phyloP scores from a whole-genome alignment of 495 filamentous ascomycete species.

The Penicillium paxilli region DNA sequence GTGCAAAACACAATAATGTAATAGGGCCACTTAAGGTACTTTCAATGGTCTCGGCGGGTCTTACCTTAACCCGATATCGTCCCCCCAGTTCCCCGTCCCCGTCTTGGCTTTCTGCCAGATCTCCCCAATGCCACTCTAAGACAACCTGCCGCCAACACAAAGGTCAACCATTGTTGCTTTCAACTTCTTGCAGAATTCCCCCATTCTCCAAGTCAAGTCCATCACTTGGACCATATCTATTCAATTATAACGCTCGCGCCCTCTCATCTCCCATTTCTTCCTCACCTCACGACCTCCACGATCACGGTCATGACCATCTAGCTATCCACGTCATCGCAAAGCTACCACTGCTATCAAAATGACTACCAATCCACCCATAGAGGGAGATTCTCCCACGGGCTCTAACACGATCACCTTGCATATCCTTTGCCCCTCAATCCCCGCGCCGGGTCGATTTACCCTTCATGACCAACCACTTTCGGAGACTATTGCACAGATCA shows the following conservation, averaged over 20 bases:
- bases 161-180: not conserved
- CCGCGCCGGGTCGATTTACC: conserved; percentile 52
- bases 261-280: not conserved
- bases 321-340: not conserved
- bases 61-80: not conserved
- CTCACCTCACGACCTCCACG: not conserved
- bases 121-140: conserved; percentile 4
- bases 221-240: not conserved
- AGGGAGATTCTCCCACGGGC: not conserved
- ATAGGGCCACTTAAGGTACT: too few relatives aligned
- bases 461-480: conserved; percentile 53
- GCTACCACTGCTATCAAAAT: not conserved
- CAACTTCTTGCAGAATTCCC: too few relatives aligned
- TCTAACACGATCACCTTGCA: conserved; percentile 52
- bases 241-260: not conserved
- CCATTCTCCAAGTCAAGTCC: too few relatives aligned
- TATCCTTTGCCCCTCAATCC: conserved; percentile 63
- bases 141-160: not conserved
- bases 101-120: conserved; percentile 16
- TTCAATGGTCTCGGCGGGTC: not conserved
- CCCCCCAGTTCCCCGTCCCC: not conserved
- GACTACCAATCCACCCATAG: not conserved
- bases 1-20: too few relatives aligned
- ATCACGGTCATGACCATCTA: not conserved
- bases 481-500: conserved; percentile 61